phyloP scores from a whole-genome alignment of 768 basidiomycete species.

The Russula vinacea region DNA sequence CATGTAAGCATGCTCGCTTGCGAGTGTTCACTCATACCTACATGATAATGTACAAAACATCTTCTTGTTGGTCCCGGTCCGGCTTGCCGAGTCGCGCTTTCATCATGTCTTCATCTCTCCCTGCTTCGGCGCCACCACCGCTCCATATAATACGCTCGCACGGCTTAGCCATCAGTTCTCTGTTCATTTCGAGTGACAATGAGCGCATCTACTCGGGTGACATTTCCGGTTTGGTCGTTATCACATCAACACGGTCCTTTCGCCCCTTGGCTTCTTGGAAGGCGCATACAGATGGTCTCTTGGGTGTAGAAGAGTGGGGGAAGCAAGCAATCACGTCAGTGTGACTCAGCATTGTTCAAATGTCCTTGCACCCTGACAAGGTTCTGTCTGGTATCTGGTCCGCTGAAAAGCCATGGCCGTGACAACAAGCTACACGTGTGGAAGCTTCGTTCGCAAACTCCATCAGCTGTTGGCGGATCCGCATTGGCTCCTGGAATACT shows the following conservation, averaged over 20 bases:
- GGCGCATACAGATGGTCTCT: slow-evolving; percentile 72
- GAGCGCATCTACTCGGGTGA: slow-evolving; percentile 87
- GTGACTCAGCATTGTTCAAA: slow-evolving; percentile 2
- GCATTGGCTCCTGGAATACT: slow-evolving; percentile 51
- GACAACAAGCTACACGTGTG: slow-evolving; percentile 86
- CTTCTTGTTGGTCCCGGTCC: not conserved
- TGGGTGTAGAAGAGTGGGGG: slow-evolving; percentile 77
- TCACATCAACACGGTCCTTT: slow-evolving; percentile 72
- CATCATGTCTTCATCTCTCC: not conserved
- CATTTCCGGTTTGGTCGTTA: slow-evolving; percentile 65
- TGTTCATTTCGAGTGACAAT: slow-evolving; percentile 69
- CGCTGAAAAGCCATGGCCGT: slow-evolving; percentile 62
- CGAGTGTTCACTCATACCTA: slow-evolving; percentile 5
- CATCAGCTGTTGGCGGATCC: slow-evolving; percentile 47
- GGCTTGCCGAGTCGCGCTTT: not conserved
- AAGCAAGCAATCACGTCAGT: slow-evolving; percentile 73
- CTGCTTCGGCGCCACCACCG: slow-evolving; percentile 48
- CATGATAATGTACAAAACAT: not conserved
- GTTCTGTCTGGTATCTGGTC: not conserved
- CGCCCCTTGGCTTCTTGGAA: slow-evolving; percentile 74
- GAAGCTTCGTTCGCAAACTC: slow-evolving; percentile 48
- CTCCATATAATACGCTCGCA: slow-evolving; percentile 76
- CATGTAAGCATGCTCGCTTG: slow-evolving; percentile 13
- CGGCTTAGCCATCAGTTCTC: slow-evolving; percentile 52
- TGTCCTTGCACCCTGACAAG: slow-evolving; percentile 6